phyloP scores from a whole-genome alignment of 202 grass and related monocot genomes.

The Tripidium arundinaceum region DNA sequence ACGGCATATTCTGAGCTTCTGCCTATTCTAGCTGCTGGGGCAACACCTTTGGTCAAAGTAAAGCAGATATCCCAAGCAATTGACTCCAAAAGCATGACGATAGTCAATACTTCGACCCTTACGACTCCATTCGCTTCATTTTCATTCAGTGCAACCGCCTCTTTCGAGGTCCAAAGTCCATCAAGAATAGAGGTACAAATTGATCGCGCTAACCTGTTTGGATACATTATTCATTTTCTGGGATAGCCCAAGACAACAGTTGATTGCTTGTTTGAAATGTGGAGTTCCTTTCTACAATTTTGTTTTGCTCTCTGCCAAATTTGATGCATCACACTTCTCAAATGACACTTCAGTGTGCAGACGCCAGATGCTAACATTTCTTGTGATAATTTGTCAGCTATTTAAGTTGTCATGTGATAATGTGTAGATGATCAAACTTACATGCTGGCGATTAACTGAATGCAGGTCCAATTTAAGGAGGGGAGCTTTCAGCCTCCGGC shows the following conservation, averaged over 20 bases:
- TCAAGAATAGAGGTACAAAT: slow-evolving; percentile 75
- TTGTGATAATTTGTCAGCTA: neutral
- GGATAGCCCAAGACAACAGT: neutral
- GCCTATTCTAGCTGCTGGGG: slow-evolving; percentile 69
- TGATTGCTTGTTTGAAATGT: neutral
- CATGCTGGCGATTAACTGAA: neutral
- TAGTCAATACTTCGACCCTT: slow-evolving; percentile 75
- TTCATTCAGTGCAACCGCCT: slow-evolving; percentile 84
- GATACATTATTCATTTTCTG: neutral
- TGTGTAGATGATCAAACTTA: slow-evolving; percentile 15
- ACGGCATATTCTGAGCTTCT: slow-evolving; percentile 86
- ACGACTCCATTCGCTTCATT: slow-evolving; percentile 67
- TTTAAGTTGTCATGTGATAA: neutral
- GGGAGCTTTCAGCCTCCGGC: slow-evolving; percentile 70
- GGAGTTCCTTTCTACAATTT: neutral
- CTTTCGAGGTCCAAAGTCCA: slow-evolving; percentile 73
- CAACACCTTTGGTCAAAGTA: slow-evolving; percentile 71
- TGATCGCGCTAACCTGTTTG: neutral
- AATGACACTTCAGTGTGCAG: neutral
- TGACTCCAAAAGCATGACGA: slow-evolving; percentile 48
- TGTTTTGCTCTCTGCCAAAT: neutral
- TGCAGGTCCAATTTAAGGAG: slow-evolving; percentile 91
- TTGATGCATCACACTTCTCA: neutral
- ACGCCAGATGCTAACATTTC: neutral
- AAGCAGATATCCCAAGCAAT: slow-evolving; percentile 88